Base-by-base conservation (phyloP, 495 filamentous ascomycete species). In the Lophium mytilinum region DNA sequence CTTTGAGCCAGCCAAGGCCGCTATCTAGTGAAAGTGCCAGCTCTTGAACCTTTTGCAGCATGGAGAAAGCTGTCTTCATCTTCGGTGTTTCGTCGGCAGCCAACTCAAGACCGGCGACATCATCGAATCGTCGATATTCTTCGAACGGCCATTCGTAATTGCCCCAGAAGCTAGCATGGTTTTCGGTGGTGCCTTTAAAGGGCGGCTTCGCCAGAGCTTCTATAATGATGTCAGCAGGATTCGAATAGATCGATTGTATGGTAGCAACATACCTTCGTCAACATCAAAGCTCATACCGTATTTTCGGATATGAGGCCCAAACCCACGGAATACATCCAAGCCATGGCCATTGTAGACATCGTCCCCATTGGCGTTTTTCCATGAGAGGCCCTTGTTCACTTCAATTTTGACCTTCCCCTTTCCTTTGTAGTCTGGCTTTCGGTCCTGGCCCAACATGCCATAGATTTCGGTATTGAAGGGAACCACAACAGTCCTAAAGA, bases 261-360 rank as follows among this genome's bases (percentile, higher is more conserved):
- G 5, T 17, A 45, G 19, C 14, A 45, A 19, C 12, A 45, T 45
- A 45, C 41, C 45, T 53, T 78, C 73, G 37, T 75, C 72, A 3
- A 83, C 70, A 43, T 83, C 81, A 52, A 83, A 78, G 14, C 75
- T 75, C 64, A 84, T 73, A 1, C 75, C 81, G 58, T 80, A 78
- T 45, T 70, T 73, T 7, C 56, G 64, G 34, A 83, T 80, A 19
- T 74, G 65, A 0, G 65, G 62, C 11, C 77, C 80, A 58, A 79
- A 80, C 30, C 73, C 74, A 40, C 69, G 53, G 56, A 80, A 79
- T 3, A 78, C 73, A 45, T 70, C 67, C 61, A 81, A 70, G 9
- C 76, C 75, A 48, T 78, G 69, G 8, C 68, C 68, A 48, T 66
- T 64, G 53, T 71, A 71, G 12, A 70, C 56, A 24, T 64, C 46